These are phyloP conservation scores for Asterionellopsis glacialis DNA, from an alignment of 108 stramenopile species.

Conservation along the genomic window DNA sequence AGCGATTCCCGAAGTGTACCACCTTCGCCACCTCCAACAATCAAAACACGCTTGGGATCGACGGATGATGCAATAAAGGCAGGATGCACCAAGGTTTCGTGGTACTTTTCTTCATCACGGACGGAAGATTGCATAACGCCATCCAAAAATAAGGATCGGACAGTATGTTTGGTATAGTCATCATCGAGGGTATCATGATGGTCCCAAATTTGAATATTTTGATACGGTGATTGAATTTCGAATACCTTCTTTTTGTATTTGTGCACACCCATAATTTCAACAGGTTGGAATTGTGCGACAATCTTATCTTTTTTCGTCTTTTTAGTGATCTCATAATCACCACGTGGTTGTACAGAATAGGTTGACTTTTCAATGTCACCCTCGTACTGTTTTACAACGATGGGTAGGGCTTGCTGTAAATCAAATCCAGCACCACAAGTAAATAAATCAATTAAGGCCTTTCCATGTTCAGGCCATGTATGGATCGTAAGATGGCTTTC, in stretches of 20 bases:
- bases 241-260: constrained; percentile 35
- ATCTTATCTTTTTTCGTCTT: constrained; percentile 43
- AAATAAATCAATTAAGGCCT: constrained; percentile 81
- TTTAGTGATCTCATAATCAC: constrained; percentile 43
- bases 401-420: constrained; percentile 57
- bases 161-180: constrained; percentile 55
- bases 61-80: constrained; percentile 84
- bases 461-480: constrained; percentile 89
- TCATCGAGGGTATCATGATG: constrained; percentile 52
- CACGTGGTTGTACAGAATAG: constrained; percentile 79
- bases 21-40: constrained; percentile 81
- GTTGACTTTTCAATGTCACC: constrained; percentile 44
- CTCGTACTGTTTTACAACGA: constrained; percentile 22
- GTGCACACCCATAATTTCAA: constrained; percentile 25
- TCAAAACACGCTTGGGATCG: constrained; percentile 54
- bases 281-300: constrained; percentile 21
- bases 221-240: constrained; percentile 24
- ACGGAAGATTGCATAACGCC: constrained; percentile 49
- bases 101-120: constrained; percentile 41
- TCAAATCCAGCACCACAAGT: constrained; percentile 47
- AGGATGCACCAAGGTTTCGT: constrained; percentile 92
- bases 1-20: constrained; percentile 78
- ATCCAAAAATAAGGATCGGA: constrained; percentile 53
- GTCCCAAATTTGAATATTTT: constrained; percentile 87
- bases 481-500: constrained; percentile 84